A percentile compares a stretch with the other conserved stretches of the same genome.
phyloP scores from a whole-genome alignment of 2,329 filamentous ascomycete genomes.

The Dactylellina leptospora region DNA sequence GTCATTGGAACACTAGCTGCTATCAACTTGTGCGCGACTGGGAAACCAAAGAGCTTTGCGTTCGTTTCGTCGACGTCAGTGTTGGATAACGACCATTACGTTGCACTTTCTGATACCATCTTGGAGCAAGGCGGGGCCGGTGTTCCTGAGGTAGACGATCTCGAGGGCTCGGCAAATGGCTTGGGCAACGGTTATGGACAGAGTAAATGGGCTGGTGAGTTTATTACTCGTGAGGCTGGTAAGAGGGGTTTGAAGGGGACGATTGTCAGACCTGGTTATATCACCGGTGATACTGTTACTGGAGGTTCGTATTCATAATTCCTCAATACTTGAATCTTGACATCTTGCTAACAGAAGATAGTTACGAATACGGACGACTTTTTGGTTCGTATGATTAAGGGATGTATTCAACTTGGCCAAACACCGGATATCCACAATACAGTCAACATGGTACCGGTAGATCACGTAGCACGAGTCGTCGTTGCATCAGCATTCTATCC shows the following conservation, averaged over 20 bases:
- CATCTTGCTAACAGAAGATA: constrained; percentile 31
- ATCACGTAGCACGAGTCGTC: constrained; percentile 82
- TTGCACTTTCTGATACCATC: constrained; percentile 74
- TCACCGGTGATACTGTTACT: constrained; percentile 75
- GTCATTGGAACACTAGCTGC: constrained; percentile 82
- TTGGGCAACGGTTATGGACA: constrained; percentile 90
- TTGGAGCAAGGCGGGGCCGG: constrained; percentile 70
- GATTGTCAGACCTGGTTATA: constrained; percentile 84
- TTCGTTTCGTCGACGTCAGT: constrained; percentile 86
- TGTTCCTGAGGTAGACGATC: constrained; percentile 78
- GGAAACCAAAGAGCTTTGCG: constrained; percentile 79
- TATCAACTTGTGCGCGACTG: constrained; percentile 77
- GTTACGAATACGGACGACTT: constrained; percentile 87
- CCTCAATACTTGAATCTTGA: neutral
- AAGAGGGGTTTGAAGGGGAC: constrained; percentile 76
- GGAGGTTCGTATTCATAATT: constrained; percentile 63
- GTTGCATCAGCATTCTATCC: constrained; percentile 76
- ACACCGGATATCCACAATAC: constrained; percentile 84
- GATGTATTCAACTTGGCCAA: constrained; percentile 78
- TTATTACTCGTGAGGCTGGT: constrained; percentile 80
- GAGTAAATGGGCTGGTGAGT: constrained; percentile 82
- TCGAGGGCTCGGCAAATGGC: constrained; percentile 77
- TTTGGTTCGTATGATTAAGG: constrained; percentile 84
- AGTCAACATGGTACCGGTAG: constrained; percentile 87
- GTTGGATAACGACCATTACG: constrained; percentile 82